Evolutionary conservation across 768 basidiomycete genomes (phyloP), one percentile per base, ranked within the genome.

Genomic region (Boletus rubroflammeus): DNA sequence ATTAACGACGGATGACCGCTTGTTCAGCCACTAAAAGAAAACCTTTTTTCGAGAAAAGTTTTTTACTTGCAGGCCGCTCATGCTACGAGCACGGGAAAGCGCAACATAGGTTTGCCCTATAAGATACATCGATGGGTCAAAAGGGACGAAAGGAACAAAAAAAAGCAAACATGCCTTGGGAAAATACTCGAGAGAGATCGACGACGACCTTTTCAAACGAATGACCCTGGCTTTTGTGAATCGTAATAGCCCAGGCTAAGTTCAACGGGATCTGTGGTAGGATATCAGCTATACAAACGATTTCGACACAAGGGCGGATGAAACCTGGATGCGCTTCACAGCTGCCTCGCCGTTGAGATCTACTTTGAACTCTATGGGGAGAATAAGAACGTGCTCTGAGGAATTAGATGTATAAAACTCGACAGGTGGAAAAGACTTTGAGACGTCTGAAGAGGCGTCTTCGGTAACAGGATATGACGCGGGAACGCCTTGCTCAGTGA

Each of bases 1-100:
- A 13, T 39, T 14, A 13, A 11, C 14, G 5, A 25, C 0, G 14
- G 3, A 41, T 6, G 19, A 15, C 13, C 0, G 10, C 7, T 41
- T n/a, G n/a, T n/a, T n/a, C n/a, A n/a, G n/a, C 10, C 0, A 10
- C 6, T 0, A 15, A 3, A 7, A 25, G 10, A 14, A 5, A 15
- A 42, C 41, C 13, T 23, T 42, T 42, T 42, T 42, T 6, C 23
- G 13, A 6, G 41, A 42, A 23, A 42, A 42, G 14, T 42, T 42
- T 25, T 25, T 23, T 3, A 42, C 23, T 25, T 42, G 41, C 5
- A 25, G 3, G 6, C 41, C 41, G 6, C 13, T 21, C 13, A 15
- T 11, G 23, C 5, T 23, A 3, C 6, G 15, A 7, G 19, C 13
- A 25, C 15, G 15, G 2, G 41, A 25, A 14, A 42, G 41, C 3